Base-by-base conservation (phyloP, 2,329 filamentous ascomycete genomes). In the Colletotrichum spinosum region DNA sequence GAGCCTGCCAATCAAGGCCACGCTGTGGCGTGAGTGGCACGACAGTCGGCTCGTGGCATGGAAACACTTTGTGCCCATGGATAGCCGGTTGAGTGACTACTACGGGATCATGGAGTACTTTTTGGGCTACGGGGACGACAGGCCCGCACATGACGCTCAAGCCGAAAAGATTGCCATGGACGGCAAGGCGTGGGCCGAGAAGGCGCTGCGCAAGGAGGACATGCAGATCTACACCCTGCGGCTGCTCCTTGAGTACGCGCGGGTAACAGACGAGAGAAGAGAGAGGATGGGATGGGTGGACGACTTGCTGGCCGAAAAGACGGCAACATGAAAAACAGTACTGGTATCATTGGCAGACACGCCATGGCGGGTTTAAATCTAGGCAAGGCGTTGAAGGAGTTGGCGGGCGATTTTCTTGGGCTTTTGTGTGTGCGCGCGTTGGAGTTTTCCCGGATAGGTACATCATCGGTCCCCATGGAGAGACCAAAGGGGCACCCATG, bases 61-160 rank as follows among this genome's bases (percentile, higher is more conserved):
- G 92, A 88, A 88, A 71, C 92, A 96, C 76, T 95, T 92, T 71
- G 89, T 94, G 2, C 92, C 92, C 13, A 89, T 95, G 85, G 90
- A 94, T 73, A 91, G 87, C 72, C 86, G 88, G 1, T 94, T 90
- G 71, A 79, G 86, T 41, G 92, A 94, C 70, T 84, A 91, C 71
- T 94, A 89, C 67, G 88, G 86, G 48, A 88, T 93, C 60, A 83
- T 93, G 82, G 87, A 91, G 62, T 94, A 92, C 72, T 93, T 94
- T 71, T 72, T 92, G 5, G 90, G 90, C 1, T 88, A 89, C 69
- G 72, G 76, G 0, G 81, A 78, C 15, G 73, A 72, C 9, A 74
- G 75, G 6, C 72, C 70, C 1, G 77, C 74, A 1, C 84, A 87
- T 67, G 90, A 93, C 70, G 76, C 77, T 1, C 82, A 81, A 3